A percentile compares a stretch with the other conserved stretches of the same genome.
Conservation (phyloP, 192 early-diverging fungal species). For the Blastocladiella britannica region DNA sequence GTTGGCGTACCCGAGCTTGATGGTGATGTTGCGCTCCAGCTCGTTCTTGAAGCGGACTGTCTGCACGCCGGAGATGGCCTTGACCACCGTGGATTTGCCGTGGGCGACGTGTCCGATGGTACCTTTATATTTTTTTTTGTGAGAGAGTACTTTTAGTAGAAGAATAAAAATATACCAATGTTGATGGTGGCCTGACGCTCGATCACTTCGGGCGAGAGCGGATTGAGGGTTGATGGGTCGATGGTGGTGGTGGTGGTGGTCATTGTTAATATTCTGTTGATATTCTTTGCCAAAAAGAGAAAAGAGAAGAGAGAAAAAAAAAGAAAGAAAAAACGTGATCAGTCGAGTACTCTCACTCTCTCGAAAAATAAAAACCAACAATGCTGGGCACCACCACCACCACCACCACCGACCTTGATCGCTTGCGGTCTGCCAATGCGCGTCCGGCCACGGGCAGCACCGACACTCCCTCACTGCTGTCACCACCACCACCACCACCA, state of each 20-base stretch:
- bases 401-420: too few species aligned
- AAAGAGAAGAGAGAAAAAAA: too few species aligned
- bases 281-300: too few species aligned
- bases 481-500: too few species aligned
- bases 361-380: too few species aligned
- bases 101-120: constrained; percentile 99
- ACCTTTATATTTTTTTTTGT: constrained; percentile 18
- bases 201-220: constrained; percentile 88
- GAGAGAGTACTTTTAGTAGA: neutral
- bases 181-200: constrained; percentile 96
- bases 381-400: too few species aligned
- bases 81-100: constrained; percentile 98
- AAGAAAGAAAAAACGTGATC: too few species aligned
- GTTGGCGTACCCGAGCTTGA: constrained; percentile 98
- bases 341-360: too few species aligned
- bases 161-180: constrained; percentile 45
- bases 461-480: too few species aligned
- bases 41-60: constrained; percentile 97
- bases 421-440: too few species aligned
- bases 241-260: constrained; percentile 6
- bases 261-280: too few species aligned
- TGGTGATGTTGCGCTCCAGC: constrained; percentile 96
- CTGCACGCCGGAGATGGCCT: constrained; percentile 93
- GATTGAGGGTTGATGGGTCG: constrained; percentile 31
- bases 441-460: too few species aligned